Conservation (phyloP, 176 grass and related monocot genomes). For the Saccharum spontaneum region DNA sequence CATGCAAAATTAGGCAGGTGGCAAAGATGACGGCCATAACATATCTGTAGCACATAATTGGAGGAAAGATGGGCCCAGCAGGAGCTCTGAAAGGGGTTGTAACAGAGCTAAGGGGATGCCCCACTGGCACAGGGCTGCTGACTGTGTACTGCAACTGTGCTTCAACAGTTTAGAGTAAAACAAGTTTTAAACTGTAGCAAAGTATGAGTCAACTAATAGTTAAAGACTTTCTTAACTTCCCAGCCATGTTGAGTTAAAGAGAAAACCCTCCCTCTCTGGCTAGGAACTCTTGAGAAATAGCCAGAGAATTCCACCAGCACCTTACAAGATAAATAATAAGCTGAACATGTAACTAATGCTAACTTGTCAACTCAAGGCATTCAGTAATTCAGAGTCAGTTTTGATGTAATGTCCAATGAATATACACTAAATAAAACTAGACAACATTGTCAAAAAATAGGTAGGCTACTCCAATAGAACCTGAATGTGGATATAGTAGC, state of each 20-base stretch:
- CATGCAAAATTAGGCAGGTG: not conserved
- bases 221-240: not conserved
- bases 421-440: not conserved
- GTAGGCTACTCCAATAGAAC: not conserved
- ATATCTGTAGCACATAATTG: not conserved
- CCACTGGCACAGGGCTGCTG: not conserved
- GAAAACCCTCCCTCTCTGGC: not conserved
- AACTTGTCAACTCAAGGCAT: not conserved
- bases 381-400: not conserved
- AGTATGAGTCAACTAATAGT: not conserved
- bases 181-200: not conserved
- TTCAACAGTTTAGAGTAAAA: not conserved
- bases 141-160: not conserved
- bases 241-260: not conserved
- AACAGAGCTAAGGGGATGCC: not conserved
- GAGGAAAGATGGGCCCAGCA: not conserved
- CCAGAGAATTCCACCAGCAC: not conserved
- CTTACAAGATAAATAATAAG: not conserved
- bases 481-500: not conserved
- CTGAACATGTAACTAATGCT: conserved; percentile 2
- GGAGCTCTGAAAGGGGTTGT: not conserved
- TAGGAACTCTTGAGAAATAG: not conserved
- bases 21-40: not conserved
- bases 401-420: not conserved
- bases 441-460: not conserved